Evolutionary conservation across 75 land plant species (phyloP), one percentile per base, ranked within the genome.

Genomic region (Azolla pinnata): DNA sequence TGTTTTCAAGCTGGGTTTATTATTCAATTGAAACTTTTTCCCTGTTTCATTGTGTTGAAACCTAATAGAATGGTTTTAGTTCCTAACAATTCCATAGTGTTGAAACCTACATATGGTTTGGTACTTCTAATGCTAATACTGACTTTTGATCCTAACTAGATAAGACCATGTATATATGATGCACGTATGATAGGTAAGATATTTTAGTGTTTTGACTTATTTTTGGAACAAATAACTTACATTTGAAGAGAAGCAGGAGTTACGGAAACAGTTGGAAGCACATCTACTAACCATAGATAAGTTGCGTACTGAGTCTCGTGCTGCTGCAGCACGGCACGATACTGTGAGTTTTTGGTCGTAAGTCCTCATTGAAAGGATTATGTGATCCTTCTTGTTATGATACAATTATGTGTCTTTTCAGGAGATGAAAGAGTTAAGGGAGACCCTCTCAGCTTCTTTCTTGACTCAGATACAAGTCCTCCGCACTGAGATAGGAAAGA

Each of bases 181-280:
- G n/a, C n/a, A n/a, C n/a, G n/a, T n/a, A n/a, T n/a, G n/a, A n/a
- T n/a, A n/a, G n/a, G n/a, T n/a, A n/a, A n/a, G n/a, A n/a, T n/a
- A n/a, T n/a, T n/a, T n/a, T n/a, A n/a, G n/a, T n/a, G n/a, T n/a
- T n/a, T n/a, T n/a, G n/a, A n/a, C n/a, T n/a, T n/a, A n/a, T n/a
- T n/a, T n/a, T n/a, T n/a, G n/a, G n/a, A n/a, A n/a, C n/a, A n/a
- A 24, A 59, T 24, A 10, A 24, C 57, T 55, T 18, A 18, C 25
- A 34, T 33, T 38, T 38, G 65, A 30, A 24, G 33, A 16, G 18
- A 30, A 59, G 63, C 79, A 92, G 97, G 97, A 88, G 40, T 66
- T 92, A 18, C 69, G 97, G 53, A 79, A 88, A 60, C 80, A 80
- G 60, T 60, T 92, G 42, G 97, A 92, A 74, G 42, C 56, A 23